phyloP scores from a whole-genome alignment of 805 yeast species.

The Sugiyamaella lignohabitans region DNA sequence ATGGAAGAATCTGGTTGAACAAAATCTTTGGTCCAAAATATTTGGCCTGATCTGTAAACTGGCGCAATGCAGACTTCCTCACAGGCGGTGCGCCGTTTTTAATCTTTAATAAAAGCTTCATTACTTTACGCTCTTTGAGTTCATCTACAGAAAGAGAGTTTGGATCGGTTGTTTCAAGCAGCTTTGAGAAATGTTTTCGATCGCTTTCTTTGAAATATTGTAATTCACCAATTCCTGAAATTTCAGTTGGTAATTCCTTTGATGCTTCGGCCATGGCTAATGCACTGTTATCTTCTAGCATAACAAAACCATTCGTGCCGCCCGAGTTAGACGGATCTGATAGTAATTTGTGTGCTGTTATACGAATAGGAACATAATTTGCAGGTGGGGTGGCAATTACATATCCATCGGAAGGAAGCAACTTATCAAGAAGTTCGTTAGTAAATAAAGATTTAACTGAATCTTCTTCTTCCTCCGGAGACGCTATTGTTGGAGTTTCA shows the following conservation, averaged over 20 bases:
- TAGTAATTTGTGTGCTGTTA: conserved; percentile 34
- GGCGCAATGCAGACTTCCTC: conserved; percentile 64
- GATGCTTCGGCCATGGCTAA: conserved; percentile 29
- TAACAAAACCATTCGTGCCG: conserved; percentile 36
- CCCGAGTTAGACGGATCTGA: conserved; percentile 22
- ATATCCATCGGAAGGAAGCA: conserved; percentile 49
- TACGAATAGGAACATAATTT: conserved; percentile 36
- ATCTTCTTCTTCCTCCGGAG: conserved; percentile 10
- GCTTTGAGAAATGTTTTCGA: conserved; percentile 59
- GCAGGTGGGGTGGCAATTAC: conserved; percentile 40
- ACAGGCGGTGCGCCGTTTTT: conserved; percentile 70
- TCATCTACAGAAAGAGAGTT: conserved; percentile 44
- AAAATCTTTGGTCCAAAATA: conserved; percentile 63
- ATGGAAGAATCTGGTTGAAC: conserved; percentile 67
- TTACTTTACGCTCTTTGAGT: conserved; percentile 50
- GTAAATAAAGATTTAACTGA: conserved; percentile 29
- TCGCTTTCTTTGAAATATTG: conserved; percentile 69
- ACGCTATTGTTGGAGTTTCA: conserved; percentile 19
- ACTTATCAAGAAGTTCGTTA: conserved; percentile 40
- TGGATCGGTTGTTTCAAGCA: conserved; percentile 35
- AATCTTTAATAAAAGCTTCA: conserved; percentile 58
- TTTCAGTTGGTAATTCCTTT: conserved; percentile 41
- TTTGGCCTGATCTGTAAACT: conserved; percentile 56
- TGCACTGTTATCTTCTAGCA: conserved; percentile 44
- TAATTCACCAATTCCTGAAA: conserved; percentile 61